A percentile compares a stretch with the other conserved stretches of the same genome.
These are phyloP conservation scores for Huntiella moniliformis DNA, from an alignment of 2,329 filamentous ascomycete species.

Conservation along the genomic window DNA sequence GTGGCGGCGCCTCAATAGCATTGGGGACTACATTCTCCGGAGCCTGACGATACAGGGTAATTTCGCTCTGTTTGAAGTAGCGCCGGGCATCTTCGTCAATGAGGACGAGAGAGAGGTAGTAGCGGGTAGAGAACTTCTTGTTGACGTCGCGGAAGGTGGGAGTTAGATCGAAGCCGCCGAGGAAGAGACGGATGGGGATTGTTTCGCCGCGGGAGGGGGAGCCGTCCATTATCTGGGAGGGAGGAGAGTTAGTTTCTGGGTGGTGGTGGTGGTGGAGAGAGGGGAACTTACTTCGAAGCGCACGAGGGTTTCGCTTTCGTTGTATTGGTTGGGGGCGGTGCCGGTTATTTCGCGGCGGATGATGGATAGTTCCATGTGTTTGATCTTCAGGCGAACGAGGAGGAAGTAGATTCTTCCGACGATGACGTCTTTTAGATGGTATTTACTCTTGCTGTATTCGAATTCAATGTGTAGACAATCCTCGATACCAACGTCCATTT, in stretches of 20 bases:
- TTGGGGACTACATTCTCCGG: constrained; percentile 24
- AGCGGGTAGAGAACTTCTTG: constrained; percentile 97
- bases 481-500: constrained; percentile 99
- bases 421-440: constrained; percentile 97
- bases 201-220: constrained; percentile 90
- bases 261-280: not conserved
- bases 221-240: constrained; percentile 82
- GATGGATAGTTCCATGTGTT: constrained; percentile 98
- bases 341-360: constrained; percentile 94
- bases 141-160: constrained; percentile 98
- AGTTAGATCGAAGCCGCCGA: constrained; percentile 91
- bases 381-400: constrained; percentile 92
- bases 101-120: constrained; percentile 88
- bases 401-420: constrained; percentile 97
- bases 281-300: constrained; percentile 57
- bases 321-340: constrained; percentile 94
- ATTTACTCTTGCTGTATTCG: constrained; percentile 98
- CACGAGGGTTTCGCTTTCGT: constrained; percentile 95
- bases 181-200: constrained; percentile 89
- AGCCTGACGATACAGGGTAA: constrained; percentile 79
- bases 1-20: constrained; percentile 16
- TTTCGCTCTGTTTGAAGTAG: constrained; percentile 99
- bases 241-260: not conserved
- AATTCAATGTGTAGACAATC: constrained; percentile 99
- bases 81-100: constrained; percentile 93